Evolutionary conservation across 345 rosid genomes (phyloP), one percentile per base, ranked within the genome.

Genomic region (Ceriops decandra): DNA sequence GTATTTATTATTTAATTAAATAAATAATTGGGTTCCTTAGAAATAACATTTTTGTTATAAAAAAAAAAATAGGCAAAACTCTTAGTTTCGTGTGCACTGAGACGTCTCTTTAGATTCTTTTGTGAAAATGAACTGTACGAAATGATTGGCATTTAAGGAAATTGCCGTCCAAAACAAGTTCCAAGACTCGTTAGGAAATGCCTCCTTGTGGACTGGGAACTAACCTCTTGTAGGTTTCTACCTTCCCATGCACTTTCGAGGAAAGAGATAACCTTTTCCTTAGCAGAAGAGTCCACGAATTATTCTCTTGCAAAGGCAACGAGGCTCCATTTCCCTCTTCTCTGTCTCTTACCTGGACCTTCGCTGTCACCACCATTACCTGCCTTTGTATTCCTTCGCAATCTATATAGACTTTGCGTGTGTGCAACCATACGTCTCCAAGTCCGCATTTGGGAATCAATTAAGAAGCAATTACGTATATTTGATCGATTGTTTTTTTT

Each of bases 241-340:
- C 63, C 65, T 77, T 79, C 80, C 76, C 75, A 65, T 78, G 86
- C 80, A 83, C 66, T 80, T 83, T 83, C 86, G 74, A 72, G 80
- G 86, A 83, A 83, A 74, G 75, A 42, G 49, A 60, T 46, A 27
- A 63, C 2, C 1, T 6, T 51, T 65, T 35, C 58, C 46, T 16
- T 9, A 21, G 11, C 42, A 47, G 63, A 69, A 77, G 42, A 8
- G 19, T 22, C 42, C 72, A 53, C 70, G 68, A 58, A 57, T 56
- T 21, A 32, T 30, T 49, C 65, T 1, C 70, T 22, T 22, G 52
- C 69, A 58, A 74, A 42, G 49, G 57, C 59, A 20, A 65, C 72
- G 52, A 51, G 1, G 36, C 9, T 11, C 49, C 17, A 2, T 42
- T 42, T 42, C 17, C 49, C 49, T 13, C 49, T 42, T 42, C 19